These are phyloP conservation scores for Desmodesmus armatus DNA, from an alignment of 139 green algal genomes.

Conservation along the genomic window DNA sequence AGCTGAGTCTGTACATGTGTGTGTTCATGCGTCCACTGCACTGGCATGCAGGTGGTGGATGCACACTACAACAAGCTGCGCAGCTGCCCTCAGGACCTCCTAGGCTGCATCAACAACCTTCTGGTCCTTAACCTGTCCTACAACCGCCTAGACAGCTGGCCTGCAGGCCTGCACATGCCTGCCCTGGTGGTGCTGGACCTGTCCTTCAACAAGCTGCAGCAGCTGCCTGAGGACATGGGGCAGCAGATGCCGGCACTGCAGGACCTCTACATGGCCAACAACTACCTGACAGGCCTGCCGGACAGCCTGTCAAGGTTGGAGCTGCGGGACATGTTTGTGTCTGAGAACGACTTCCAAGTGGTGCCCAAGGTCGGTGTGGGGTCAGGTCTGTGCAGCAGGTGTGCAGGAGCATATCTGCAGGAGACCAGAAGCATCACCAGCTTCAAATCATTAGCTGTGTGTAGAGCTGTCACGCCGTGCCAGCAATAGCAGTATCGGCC, in stretches of 20 bases:
- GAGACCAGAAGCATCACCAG: no score
- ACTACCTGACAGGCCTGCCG: constrained; percentile 24
- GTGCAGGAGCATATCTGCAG: no score
- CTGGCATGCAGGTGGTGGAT: constrained; percentile 15
- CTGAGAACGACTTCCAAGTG: constrained; percentile 26
- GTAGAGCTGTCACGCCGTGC: no score
- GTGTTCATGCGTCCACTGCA: no score
- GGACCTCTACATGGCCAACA: constrained; percentile 35
- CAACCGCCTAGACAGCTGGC: constrained; percentile 60
- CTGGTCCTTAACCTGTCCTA: constrained; percentile 66
- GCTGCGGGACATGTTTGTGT: constrained; percentile 32
- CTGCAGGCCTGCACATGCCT: background rate
- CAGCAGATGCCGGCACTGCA: constrained; percentile 22
- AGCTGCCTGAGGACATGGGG: constrained; percentile 47
- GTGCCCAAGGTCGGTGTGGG: constrained; percentile 18
- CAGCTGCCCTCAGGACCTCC: background rate
- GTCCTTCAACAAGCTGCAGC: constrained; percentile 59
- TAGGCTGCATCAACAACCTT: constrained; percentile 39
- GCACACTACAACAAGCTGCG: constrained; percentile 8
- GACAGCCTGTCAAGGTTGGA: background rate
- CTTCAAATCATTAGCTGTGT: no score
- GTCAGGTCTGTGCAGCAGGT: no score
- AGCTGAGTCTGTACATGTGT: no score
- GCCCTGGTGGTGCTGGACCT: constrained; percentile 49
- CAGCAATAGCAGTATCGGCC: no score